These are phyloP conservation scores for Sambucus nigra DNA, from an alignment of 129 eudicot species.

Conservation along the genomic window DNA sequence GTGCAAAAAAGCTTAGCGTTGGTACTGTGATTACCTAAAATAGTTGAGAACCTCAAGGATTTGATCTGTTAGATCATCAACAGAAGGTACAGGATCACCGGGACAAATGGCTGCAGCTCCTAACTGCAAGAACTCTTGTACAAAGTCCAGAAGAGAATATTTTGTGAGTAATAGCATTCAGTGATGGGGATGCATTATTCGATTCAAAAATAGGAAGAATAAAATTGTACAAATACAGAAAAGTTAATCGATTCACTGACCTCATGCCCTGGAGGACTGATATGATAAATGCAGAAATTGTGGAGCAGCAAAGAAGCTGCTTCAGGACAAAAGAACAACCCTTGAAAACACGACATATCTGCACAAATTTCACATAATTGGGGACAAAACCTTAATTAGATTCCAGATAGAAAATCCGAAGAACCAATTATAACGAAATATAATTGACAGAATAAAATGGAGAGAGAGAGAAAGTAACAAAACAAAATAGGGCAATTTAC, in stretches of 20 bases:
- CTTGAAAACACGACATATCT: constrained; percentile 80
- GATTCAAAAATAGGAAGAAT: not conserved
- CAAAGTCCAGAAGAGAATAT: constrained; percentile 34
- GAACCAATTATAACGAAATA: no score
- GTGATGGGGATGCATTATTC: not conserved
- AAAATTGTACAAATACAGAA: not conserved
- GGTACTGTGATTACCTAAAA: constrained; percentile 31
- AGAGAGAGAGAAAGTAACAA: no score
- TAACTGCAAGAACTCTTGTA: constrained; percentile 82
- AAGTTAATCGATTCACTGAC: constrained; percentile 35
- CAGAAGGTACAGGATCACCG: constrained; percentile 45
- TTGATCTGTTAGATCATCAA: constrained; percentile 63
- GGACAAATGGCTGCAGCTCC: constrained; percentile 66
- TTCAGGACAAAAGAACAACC: constrained; percentile 67
- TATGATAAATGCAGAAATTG: constrained; percentile 64
- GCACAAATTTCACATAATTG: no score
- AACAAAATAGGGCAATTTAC: not conserved
- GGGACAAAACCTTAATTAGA: no score
- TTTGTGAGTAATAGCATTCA: constrained; percentile 37
- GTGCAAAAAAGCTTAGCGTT: no score
- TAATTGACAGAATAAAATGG: not conserved
- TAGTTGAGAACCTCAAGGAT: constrained; percentile 64
- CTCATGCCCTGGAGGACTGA: constrained; percentile 78
- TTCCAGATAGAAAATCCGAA: no score
- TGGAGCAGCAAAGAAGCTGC: constrained; percentile 63